Base-by-base conservation (phyloP, 2,329 filamentous ascomycete species). In the Xylariaceae sp. region DNA sequence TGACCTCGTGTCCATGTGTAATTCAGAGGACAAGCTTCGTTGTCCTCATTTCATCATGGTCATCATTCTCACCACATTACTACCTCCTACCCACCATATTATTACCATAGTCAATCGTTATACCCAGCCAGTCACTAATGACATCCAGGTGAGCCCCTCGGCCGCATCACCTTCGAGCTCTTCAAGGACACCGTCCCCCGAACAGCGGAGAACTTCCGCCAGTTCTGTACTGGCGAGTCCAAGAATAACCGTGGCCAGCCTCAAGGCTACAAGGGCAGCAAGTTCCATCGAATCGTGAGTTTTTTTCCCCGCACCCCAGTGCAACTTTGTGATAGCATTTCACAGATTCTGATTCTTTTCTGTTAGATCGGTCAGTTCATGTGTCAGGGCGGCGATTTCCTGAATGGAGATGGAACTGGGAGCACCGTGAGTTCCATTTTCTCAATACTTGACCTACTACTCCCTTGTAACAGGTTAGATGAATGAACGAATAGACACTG, bases 301-400 rank as follows among this genome's bases (percentile, higher is more conserved):
- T 41, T 49, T 28, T 44, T n/a, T n/a, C n/a, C n/a, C n/a, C n/a
- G n/a, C n/a, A n/a, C n/a, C n/a, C n/a, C n/a, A n/a, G n/a, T n/a
- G n/a, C n/a, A n/a, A n/a, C n/a, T n/a, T n/a, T n/a, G n/a, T n/a
- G n/a, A n/a, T n/a, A n/a, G n/a, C n/a, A n/a, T n/a, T 41, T 17
- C 31, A 40, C 37, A 36, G 26, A n/a, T 24, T 36, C 58, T 61
- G 41, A 65, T 37, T 19, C 6, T 3, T 7, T 12, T 17, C 49
- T 47, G n/a, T 26, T n/a, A 96, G 91, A 96, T 97, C 74, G 91
- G 90, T 76, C 90, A 91, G 69, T 97, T 98, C 78, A 98, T 98
- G 94, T 90, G 95, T 69, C 95, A 99, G 75, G 94, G 94, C 41
- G 95, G 95, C 51, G 95, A 99, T 75, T 98, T 98, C 74, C 79